phyloP scores from a whole-genome alignment of 768 basidiomycete species.

The Leccinum arenicola region DNA sequence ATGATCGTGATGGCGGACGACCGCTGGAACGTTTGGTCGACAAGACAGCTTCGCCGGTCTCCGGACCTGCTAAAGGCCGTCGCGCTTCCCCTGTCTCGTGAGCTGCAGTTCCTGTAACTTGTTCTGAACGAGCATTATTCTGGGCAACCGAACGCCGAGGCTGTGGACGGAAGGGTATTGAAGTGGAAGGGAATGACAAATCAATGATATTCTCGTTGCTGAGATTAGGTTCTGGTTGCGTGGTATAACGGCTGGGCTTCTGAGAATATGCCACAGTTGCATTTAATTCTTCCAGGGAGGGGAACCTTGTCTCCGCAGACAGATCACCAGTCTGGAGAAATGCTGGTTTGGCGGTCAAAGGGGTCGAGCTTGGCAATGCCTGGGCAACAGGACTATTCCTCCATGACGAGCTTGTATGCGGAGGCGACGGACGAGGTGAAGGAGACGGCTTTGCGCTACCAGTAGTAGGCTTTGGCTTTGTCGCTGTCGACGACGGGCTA shows the following conservation, averaged over 20 bases:
- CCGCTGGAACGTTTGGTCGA: slow-evolving; percentile 16
- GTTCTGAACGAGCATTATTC: slow-evolving; percentile 53
- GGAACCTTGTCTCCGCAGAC: slow-evolving; percentile 73
- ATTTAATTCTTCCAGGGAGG: slow-evolving; percentile 84
- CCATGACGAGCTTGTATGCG: slow-evolving; percentile 19
- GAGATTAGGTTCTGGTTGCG: slow-evolving; percentile 12
- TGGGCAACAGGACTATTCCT: slow-evolving; percentile 16
- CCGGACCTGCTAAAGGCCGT: slow-evolving; percentile 9
- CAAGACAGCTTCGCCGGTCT: slow-evolving; percentile 16
- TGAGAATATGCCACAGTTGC: slow-evolving; percentile 42
- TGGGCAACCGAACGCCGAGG: slow-evolving; percentile 20
- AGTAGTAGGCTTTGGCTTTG: slow-evolving; percentile 21
- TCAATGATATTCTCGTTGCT: slow-evolving; percentile 20
- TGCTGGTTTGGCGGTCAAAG: slow-evolving; percentile 28
- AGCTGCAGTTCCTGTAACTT: slow-evolving; percentile 53
- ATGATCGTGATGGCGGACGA: slow-evolving; percentile 37
- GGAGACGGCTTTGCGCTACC: slow-evolving; percentile 21
- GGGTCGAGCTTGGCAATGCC: slow-evolving; percentile 34
- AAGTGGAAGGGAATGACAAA: slow-evolving; percentile 22
- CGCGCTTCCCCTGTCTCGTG: slow-evolving; percentile 33
- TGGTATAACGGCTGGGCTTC: slow-evolving; percentile 16
- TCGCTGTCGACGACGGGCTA: slow-evolving; percentile 13
- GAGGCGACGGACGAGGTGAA: slow-evolving; percentile 29
- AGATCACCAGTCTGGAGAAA: slow-evolving; percentile 40
- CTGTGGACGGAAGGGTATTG: slow-evolving; percentile 21